Evolutionary conservation across 176 grass and related monocot species (phyloP).

Genomic region (sorghum (Sorghum bicolor)): Sorghum_bicolor_NCBIv3 NC_012870.2:64061001-64061500

Average conservation of each 20-base stretch:
- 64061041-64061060: constrained; percentile 42
- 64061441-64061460: not conserved
- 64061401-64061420: not conserved
- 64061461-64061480: constrained; percentile 10
- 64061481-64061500: constrained; percentile 20
- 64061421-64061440: not conserved
- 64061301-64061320: not conserved
- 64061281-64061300: not conserved
- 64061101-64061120: constrained; percentile 43
- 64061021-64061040: constrained; percentile 56
- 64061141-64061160: not conserved
- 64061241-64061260: constrained; percentile 37
- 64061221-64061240: constrained; percentile 51
- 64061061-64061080: constrained; percentile 66
- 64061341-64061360: not conserved
- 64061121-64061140: not conserved
- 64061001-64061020: constrained; percentile 69
- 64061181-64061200: constrained; percentile 14
- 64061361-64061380: constrained; percentile 40
- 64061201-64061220: not conserved
- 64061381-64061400: not conserved
- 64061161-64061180: constrained; percentile 10
- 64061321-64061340: not conserved
- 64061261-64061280: constrained; percentile 20
- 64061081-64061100: constrained; percentile 63